Evolutionary conservation across 345 rosid genomes (phyloP).

Genomic region (Syzygium aromaticum): DNA sequence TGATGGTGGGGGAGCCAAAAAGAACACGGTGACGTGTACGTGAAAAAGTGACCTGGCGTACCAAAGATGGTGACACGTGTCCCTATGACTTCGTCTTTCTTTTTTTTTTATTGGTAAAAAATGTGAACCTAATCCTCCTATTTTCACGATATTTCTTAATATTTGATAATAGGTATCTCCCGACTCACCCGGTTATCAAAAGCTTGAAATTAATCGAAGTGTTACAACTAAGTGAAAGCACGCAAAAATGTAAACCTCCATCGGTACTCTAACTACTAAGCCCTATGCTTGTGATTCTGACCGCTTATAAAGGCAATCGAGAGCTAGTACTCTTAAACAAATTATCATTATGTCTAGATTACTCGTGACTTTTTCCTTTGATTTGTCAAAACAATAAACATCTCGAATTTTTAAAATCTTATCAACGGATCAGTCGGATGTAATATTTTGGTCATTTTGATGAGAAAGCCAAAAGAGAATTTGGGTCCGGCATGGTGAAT

Average conservation of each 20-base stretch:
- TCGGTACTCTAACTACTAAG: not conserved
- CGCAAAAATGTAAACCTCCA: not conserved
- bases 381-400: too few species aligned
- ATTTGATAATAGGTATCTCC: not conserved
- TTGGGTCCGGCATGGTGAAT: not conserved
- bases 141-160: not conserved
- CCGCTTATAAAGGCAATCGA: not conserved
- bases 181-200: accelerated
- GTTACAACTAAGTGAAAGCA: not conserved
- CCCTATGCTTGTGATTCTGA: not conserved
- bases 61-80: not conserved
- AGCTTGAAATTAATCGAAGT: not conserved
- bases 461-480: not conserved
- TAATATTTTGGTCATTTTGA: not conserved
- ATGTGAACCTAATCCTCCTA: not conserved
- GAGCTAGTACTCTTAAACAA: not conserved
- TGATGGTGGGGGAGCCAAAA: not conserved
- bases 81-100: not conserved
- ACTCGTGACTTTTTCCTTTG: not conserved
- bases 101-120: not conserved
- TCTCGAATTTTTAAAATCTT: not conserved
- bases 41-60: not conserved
- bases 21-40: not conserved
- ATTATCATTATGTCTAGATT: not conserved
- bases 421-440: accelerated